Evolutionary conservation across 306 rosid genomes (phyloP), one percentile per base, ranked within the genome.

Genomic region (Lathyrus tuberosus): DNA sequence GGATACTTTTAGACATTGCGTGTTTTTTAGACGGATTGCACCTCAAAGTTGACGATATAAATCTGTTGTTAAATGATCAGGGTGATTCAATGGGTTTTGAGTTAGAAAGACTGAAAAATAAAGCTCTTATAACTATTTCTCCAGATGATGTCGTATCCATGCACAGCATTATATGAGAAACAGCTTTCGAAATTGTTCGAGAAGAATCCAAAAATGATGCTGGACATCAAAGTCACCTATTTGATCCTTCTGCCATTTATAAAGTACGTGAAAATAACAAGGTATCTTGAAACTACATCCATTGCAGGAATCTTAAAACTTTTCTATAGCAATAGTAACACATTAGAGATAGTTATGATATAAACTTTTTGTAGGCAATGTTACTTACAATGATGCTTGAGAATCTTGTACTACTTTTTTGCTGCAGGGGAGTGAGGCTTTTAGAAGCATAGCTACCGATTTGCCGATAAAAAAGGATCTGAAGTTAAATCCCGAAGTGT

Each of bases 351-450:
- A 48, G 22, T 7, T 43, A 12, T 3, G 2, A 12, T 40, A 37
- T 52, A 35, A 38, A 28, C 31, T 1, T 44, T 17, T 37, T 31
- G 24, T 1, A 2, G 17, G 28, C 44, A 63, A 63, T 22, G 11
- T 26, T 4, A 17, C 22, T 11, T 63, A 40, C 6, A 9, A 12
- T 13, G 17, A 30, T 33, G 31, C 6, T 10, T 38, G 5, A 14
- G 4, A 16, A 16, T 49, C 59, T 46, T 4, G 2, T 24, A 4
- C 10, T 15, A 4, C 20, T 30, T 22, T 40, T 3, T 4, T 22
- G 38, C 13, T 40, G 15, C 57, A 83, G 82, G 87, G 80, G 13
- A 76, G 52, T 15, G 28, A 70, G 66, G 48, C 24, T 6, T 44
- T 77, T 16, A 51, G 63, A 69, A 54, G 82, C 67, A 30, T 83